These are phyloP conservation scores for Ganoderma multipileum DNA, from an alignment of 1,284 basidiomycete genomes.

Conservation along the genomic window DNA sequence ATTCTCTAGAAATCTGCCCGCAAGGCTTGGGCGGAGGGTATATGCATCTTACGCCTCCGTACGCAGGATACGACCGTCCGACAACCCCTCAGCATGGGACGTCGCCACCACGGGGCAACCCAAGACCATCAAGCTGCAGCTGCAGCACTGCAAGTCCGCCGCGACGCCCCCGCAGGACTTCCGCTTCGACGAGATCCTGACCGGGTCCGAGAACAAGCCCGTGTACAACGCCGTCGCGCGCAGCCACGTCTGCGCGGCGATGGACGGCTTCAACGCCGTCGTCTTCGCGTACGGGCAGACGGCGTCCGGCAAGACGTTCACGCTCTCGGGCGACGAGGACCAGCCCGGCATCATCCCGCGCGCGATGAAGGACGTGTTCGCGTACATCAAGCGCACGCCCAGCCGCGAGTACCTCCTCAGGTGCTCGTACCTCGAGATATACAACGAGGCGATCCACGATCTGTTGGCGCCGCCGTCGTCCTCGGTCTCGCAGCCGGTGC, in stretches of 20 bases:
- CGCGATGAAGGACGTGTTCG: constrained; percentile 87
- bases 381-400: constrained; percentile 73
- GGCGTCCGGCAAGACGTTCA: constrained; percentile 93
- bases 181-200: constrained; percentile 81
- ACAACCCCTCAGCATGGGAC: constrained; percentile 64
- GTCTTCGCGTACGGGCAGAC: constrained; percentile 95
- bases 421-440: constrained; percentile 95
- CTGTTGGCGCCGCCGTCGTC: constrained; percentile 79
- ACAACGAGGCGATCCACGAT: constrained; percentile 94
- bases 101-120: constrained; percentile 41
- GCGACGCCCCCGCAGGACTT: constrained; percentile 58
- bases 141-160: constrained; percentile 58
- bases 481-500: constrained; percentile 66
- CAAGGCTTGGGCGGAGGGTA: not conserved
- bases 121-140: constrained; percentile 64
- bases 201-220: constrained; percentile 83
- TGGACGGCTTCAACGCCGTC: constrained; percentile 97
- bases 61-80: constrained; percentile 72
- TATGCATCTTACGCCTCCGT: not conserved
- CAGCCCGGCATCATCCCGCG: constrained; percentile 96
- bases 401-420: constrained; percentile 92
- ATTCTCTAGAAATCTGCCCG: not conserved
- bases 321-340: constrained; percentile 80
- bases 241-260: constrained; percentile 89
- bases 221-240: constrained; percentile 87